Percentiles rank a stretch among this genome's conserved stretches.
phyloP scores from a whole-genome alignment of 1,284 basidiomycete genomes.

The Earliella scabrosa region DNA sequence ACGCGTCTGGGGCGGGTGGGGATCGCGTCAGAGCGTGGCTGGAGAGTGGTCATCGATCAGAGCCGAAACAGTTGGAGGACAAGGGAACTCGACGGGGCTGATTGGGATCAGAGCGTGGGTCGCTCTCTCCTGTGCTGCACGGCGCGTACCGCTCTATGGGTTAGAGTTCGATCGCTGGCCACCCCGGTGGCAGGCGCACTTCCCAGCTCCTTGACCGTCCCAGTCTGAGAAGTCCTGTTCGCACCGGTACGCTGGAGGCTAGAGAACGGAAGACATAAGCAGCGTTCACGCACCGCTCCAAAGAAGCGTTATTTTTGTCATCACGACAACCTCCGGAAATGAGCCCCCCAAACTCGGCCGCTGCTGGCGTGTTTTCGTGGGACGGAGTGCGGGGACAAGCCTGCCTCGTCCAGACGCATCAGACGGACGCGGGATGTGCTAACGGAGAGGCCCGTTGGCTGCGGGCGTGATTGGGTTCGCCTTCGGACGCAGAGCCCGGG shows the following conservation, averaged over 20 bases:
- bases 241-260: no score
- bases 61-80: constrained; percentile 4
- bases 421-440: constrained; percentile 8
- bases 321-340: no score
- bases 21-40: no score
- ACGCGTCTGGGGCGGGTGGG: neutral
- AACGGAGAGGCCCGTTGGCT: constrained; percentile 3
- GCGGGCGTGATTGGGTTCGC: constrained; percentile 19
- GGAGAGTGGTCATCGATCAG: constrained; percentile 7
- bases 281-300: constrained; percentile 7
- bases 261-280: neutral
- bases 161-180: constrained; percentile 15
- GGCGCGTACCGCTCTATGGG: constrained; percentile 3
- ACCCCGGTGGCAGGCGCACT: neutral
- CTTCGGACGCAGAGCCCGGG: constrained; percentile 2
- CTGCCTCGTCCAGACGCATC: constrained; percentile 9
- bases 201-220: no score
- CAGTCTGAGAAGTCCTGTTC: no score
- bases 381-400: constrained; percentile 9
- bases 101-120: constrained; percentile 9
- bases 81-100: neutral
- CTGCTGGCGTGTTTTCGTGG: constrained; percentile 2
- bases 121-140: constrained; percentile 4
- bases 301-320: constrained; percentile 5
- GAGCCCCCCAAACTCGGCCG: neutral